Evolutionary conservation across 2,329 filamentous ascomycete species (phyloP), one percentile per base, ranked within the genome.

Genomic region (Aureobasidium sp.): DNA sequence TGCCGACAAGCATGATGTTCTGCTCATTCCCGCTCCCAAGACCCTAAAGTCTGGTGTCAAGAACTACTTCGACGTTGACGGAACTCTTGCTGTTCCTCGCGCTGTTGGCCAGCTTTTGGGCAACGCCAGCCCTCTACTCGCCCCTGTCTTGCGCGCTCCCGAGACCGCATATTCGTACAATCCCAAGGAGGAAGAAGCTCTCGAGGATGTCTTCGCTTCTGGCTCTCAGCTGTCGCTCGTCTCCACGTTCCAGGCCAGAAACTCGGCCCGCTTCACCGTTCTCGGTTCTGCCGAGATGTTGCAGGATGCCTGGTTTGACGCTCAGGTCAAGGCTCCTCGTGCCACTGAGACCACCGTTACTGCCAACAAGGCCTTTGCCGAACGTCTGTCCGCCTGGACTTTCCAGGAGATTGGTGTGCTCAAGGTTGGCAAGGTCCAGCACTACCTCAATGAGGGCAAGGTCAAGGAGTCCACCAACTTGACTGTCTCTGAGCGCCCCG

Each of bases 351-450:
- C 82, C 65, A 78, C 82, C 47, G 83, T 84, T 73, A 88, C 90
- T 14, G 83, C 82, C 68, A 99, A 99, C 78, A 84, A 86, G 69
- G 89, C 89, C 61, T 97, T 99, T 71, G 89, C 89, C 22, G 87
- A 88, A 76, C 86, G 88, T 70, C 75, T 99, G 62, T 87, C 89
- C n/a, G 88, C 84, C n/a, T 99, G 94, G 94, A 86, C 92, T 0
- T 99, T 99, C 81, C 87, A 96, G 77, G 94, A 99, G 79, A 84
- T 87, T 61, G 94, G 94, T 68, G 90, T 99, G 12, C 74, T 99
- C 68, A 88, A 89, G 69, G 89, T 96, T 69, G 90, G 90, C 73
- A 84, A 82, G 70, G 82, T 97, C 66, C 84, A 91, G 77, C 94
- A 99, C 77, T 87, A 87, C 71, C 74, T 84, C 63, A 76, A 79